Evolutionary conservation across 768 basidiomycete species (phyloP).

Genomic region (Rhizopogon roseolus): DNA sequence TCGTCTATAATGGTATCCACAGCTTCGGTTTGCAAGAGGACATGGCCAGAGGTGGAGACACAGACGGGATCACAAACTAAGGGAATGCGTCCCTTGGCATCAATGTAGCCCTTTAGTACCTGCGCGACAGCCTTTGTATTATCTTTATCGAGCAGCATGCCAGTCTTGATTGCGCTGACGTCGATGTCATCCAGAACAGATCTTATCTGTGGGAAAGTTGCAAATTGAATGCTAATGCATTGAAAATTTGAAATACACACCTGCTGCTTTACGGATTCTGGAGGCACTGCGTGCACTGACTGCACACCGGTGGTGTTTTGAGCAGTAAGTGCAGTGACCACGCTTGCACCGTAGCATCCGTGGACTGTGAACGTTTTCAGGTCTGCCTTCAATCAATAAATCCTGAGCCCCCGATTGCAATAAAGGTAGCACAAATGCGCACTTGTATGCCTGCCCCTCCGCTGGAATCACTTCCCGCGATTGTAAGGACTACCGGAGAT

Average conservation of each 20-base stretch:
- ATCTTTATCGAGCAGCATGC: constrained; percentile 73
- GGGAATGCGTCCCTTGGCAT: constrained; percentile 32
- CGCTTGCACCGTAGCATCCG: constrained; percentile 39
- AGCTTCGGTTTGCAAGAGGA: constrained; percentile 64
- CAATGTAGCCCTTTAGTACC: constrained; percentile 42
- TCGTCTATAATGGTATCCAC: constrained; percentile 51
- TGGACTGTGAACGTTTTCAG: constrained; percentile 43
- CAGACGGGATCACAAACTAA: constrained; percentile 88
- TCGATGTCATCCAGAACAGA: constrained; percentile 71
- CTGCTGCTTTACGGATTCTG: constrained; percentile 72
- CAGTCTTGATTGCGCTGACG: constrained; percentile 76
- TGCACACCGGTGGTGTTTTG: constrained; percentile 88
- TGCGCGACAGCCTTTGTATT: constrained; percentile 48
- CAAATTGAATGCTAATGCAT: background rate
- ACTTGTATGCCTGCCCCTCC: constrained; percentile 93
- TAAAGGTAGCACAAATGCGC: constrained; percentile 6
- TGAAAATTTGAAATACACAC: constrained; percentile 29
- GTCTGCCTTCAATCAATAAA: constrained; percentile 55
- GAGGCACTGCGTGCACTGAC: constrained; percentile 60
- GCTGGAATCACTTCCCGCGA: constrained; percentile 78
- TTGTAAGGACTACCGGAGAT: constrained; percentile 50
- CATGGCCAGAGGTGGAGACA: constrained; percentile 86
- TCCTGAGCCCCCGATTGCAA: background rate
- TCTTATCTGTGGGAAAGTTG: constrained; percentile 42
- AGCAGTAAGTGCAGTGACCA: constrained; percentile 81